Base-by-base conservation (phyloP, 371 early-diverging fungal genomes). In the Actinomortierella wolfii region DNA sequence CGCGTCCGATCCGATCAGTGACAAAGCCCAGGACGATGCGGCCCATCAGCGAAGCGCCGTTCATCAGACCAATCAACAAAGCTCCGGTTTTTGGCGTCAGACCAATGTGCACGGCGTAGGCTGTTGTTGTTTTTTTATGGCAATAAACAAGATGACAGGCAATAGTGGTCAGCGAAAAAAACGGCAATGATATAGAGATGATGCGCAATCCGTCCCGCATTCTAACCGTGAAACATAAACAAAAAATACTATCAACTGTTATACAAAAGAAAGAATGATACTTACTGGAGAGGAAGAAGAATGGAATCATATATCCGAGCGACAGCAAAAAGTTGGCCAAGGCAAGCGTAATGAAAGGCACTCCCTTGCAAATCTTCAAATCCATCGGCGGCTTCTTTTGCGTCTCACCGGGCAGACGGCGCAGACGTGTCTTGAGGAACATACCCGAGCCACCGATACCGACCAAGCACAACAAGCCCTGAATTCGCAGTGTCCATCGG, bases 21-120 rank as follows among this genome's bases (percentile, higher is more conserved):
- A 76, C 52, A 41, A 80, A 76, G 17, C 88, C 81, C 2, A 79
- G 74, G 0, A 75, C 46, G 15, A 89, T 58, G 18, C 89, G 79
- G 14, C 86, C 84, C 1, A 86, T 47, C 1, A 82, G 80, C 0
- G 86, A 83, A 9, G 81, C 81, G n/a, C 79, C 84, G 57, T 84
- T 87, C 55, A 84, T 75, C 54, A 84, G 62, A 40, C 82, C 82
- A n/a, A 86, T 64, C 29, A 87, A 59, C 7, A 81, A 56, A 8
- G 83, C 82, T 11, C 81, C 85, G 13, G 80, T 77, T 14, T 41
- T 46, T 3, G 59, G 21, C 0, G 81, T 69, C 29, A 79, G 63
- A 13, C 77, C 81, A 17, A 60, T 62, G 49, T 67, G 53, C 25
- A 62, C 63, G 49, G 75, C 64, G 59, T 64, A 78, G 4, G 63